phyloP scores from a whole-genome alignment of 331 rosid species.

The Ulmus americana region DNA sequence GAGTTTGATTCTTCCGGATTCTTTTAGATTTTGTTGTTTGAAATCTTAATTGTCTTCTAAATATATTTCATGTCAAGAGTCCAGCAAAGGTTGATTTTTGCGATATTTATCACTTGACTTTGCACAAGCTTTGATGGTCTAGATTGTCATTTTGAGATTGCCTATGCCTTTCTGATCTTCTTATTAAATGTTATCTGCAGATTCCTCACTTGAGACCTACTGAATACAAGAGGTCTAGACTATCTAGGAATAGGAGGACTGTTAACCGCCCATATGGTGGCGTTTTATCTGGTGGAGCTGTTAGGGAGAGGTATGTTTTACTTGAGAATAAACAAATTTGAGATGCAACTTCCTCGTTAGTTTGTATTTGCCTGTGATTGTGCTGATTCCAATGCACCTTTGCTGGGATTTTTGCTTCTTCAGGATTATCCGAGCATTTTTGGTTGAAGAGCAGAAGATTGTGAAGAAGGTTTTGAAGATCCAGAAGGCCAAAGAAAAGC shows the following conservation, averaged over 20 bases:
- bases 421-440: conserved; percentile 23
- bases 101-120: not conserved
- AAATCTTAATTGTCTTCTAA: not conserved
- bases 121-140: not conserved
- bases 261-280: conserved; percentile 79
- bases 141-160: not conserved
- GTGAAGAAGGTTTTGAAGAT: conserved; percentile 10
- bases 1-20: no score
- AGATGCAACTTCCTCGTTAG: no score
- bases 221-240: conserved; percentile 72
- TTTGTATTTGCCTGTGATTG: not conserved
- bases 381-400: not conserved
- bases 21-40: not conserved
- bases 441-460: conserved; percentile 28
- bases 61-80: not conserved
- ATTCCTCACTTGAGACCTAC: conserved; percentile 80
- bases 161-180: not conserved
- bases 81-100: not conserved
- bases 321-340: not conserved
- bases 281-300: conserved; percentile 66
- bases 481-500: conserved; percentile 33
- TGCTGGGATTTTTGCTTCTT: not conserved
- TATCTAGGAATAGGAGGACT: conserved; percentile 61
- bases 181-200: conserved; percentile 28
- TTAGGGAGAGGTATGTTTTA: conserved; percentile 50